A percentile compares a stretch with the other conserved stretches of the same genome.
Conservation (phyloP, 495 filamentous ascomycete species). For the Aspergillus conjunctus region DNA sequence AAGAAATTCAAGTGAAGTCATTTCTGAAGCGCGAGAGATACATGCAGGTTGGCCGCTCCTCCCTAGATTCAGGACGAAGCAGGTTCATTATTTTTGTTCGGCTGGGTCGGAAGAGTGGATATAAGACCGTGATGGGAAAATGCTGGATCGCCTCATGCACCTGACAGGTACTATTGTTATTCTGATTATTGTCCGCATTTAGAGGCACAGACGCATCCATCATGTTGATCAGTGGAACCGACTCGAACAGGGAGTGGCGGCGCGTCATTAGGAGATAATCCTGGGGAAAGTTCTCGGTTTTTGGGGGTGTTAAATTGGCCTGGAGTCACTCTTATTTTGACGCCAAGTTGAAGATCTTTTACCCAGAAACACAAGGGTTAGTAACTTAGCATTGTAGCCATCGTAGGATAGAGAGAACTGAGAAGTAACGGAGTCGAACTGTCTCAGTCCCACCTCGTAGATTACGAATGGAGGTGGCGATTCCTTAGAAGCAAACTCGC, state of each 20-base stretch:
- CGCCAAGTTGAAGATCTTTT: conserved; percentile 5
- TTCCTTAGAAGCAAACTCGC: too few relatives aligned
- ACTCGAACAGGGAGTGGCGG: neutral
- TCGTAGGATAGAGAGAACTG: neutral
- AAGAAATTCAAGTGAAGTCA: too few relatives aligned
- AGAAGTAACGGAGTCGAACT: neutral
- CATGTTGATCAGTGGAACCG: conserved; percentile 16
- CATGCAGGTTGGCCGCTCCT: too few relatives aligned
- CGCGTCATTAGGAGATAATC: conserved; percentile 4
- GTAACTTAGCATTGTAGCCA: neutral
- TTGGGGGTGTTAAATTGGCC: neutral
- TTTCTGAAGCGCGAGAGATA: too few relatives aligned
- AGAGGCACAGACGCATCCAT: neutral
- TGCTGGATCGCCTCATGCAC: too few relatives aligned
- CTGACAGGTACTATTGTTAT: too few relatives aligned
- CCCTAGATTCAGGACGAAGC: neutral
- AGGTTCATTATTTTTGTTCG: neutral
- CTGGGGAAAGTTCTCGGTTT: neutral
- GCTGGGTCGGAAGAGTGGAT: neutral
- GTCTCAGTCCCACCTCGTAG: too few relatives aligned
- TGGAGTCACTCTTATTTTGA: neutral
- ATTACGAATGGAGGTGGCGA: too few relatives aligned
- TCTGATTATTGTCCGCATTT: neutral
- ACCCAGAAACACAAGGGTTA: neutral
- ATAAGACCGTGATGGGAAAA: neutral